These are phyloP conservation scores for Neohortaea acidophila DNA, from an alignment of 495 filamentous ascomycete genomes.

Conservation along the genomic window DNA sequence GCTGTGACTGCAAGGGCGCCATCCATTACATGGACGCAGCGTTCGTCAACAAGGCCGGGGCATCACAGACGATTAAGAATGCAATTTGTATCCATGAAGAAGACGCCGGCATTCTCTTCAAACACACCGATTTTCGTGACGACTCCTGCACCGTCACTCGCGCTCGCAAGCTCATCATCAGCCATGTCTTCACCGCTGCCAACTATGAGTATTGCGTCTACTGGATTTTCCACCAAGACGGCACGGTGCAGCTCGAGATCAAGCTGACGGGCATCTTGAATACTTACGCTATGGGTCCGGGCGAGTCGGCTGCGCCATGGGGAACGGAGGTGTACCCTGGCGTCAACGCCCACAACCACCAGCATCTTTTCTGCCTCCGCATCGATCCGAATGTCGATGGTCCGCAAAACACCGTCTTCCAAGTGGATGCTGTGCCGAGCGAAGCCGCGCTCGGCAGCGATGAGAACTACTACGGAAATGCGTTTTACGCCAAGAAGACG, in stretches of 20 bases:
- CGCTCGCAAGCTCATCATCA: constrained; percentile 73
- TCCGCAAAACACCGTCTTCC: constrained; percentile 68
- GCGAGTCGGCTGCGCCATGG: constrained; percentile 77
- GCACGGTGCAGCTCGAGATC: constrained; percentile 85
- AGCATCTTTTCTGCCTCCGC: constrained; percentile 89
- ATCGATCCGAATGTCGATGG: constrained; percentile 85
- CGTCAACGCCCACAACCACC: constrained; percentile 76
- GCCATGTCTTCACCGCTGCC: constrained; percentile 88
- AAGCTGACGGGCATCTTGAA: constrained; percentile 92
- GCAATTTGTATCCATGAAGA: constrained; percentile 97
- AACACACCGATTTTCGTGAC: constrained; percentile 91
- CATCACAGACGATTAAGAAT: constrained; percentile 70
- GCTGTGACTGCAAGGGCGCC: constrained; percentile 89
- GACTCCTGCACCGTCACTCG: constrained; percentile 75
- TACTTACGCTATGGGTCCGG: constrained; percentile 72
- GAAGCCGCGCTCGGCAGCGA: constrained; percentile 56
- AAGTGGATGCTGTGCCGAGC: constrained; percentile 54
- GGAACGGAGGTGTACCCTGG: constrained; percentile 88
- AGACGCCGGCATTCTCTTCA: constrained; percentile 85
- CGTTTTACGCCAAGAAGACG: constrained; percentile 83
- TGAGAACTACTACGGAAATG: constrained; percentile 86
- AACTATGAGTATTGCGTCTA: constrained; percentile 96
- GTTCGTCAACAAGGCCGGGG: constrained; percentile 71
- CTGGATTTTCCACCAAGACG: constrained; percentile 91
- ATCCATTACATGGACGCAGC: constrained; percentile 83